These are phyloP conservation scores for Fusarium camptoceras DNA, from an alignment of 2,329 filamentous ascomycete genomes.

Conservation along the genomic window DNA sequence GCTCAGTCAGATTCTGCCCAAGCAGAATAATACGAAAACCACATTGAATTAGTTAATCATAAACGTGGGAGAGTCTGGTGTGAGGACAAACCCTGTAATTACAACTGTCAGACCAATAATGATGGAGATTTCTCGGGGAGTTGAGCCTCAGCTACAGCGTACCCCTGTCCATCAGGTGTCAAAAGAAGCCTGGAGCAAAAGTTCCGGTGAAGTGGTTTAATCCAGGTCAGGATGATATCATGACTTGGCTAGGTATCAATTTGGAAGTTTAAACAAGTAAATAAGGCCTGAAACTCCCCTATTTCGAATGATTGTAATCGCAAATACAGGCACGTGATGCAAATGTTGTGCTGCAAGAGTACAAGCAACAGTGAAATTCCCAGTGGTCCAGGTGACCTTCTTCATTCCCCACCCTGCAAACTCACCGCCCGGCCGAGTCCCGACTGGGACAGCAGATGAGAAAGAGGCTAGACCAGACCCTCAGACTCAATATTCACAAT, in stretches of 20 bases:
- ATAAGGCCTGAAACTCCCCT: not conserved
- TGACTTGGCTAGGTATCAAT: not conserved
- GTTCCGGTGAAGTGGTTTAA: conserved; percentile 14
- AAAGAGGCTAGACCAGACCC: not conserved
- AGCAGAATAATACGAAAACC: not conserved
- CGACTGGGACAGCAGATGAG: conserved; percentile 31
- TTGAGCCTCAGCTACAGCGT: conserved; percentile 23
- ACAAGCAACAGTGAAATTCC: conserved; percentile 38
- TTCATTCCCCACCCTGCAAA: conserved; percentile 40
- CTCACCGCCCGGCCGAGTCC: conserved; percentile 46
- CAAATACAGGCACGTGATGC: conserved; percentile 37
- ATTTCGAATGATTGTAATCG: not conserved
- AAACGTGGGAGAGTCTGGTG: not conserved
- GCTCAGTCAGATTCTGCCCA: not conserved
- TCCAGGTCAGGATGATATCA: conserved; percentile 18
- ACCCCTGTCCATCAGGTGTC: conserved; percentile 19
- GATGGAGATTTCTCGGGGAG: conserved; percentile 7
- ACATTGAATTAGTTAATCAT: not conserved
- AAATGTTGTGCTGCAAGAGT: not conserved
- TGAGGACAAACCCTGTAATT: conserved; percentile 10
- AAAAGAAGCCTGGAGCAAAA: conserved; percentile 16
- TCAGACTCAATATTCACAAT: not conserved
- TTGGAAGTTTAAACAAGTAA: not conserved
- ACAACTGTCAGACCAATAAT: conserved; percentile 3
- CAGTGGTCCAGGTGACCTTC: conserved; percentile 44